These are phyloP conservation scores for Irpex rosettiformis DNA, from an alignment of 1,284 basidiomycete species.

Conservation along the genomic window DNA sequence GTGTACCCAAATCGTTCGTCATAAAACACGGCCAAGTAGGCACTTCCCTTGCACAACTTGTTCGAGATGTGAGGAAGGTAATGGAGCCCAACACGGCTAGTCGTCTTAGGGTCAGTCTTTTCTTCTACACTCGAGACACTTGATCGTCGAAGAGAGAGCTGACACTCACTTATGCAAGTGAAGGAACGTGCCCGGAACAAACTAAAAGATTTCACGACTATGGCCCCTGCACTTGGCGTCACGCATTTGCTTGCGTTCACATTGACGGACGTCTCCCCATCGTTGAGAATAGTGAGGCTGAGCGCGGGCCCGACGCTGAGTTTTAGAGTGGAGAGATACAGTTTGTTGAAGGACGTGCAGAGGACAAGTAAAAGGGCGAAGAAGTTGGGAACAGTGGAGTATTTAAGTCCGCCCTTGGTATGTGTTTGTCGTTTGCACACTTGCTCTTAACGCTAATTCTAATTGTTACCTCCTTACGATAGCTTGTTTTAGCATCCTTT, in stretches of 20 bases:
- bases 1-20: slow-evolving; percentile 76
- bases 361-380: slow-evolving; percentile 65
- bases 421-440: slow-evolving; percentile 28
- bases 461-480: slow-evolving; percentile 4
- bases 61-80: slow-evolving; percentile 89
- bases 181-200: slow-evolving; percentile 93
- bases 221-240: slow-evolving; percentile 90
- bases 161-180: slow-evolving; percentile 24
- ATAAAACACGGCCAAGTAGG: slow-evolving; percentile 96
- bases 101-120: slow-evolving; percentile 68
- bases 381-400: slow-evolving; percentile 76
- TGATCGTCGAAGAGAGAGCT: too few relatives aligned
- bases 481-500: slow-evolving; percentile 78
- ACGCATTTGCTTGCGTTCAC: slow-evolving; percentile 94
- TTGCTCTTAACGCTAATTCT: slow-evolving; percentile 1
- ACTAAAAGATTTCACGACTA: slow-evolving; percentile 90
- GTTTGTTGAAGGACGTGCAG: slow-evolving; percentile 81
- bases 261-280: slow-evolving; percentile 81
- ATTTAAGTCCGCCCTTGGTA: slow-evolving; percentile 82
- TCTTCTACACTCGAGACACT: not conserved
- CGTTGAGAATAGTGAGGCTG: slow-evolving; percentile 85
- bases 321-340: slow-evolving; percentile 92
- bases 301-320: slow-evolving; percentile 92
- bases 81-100: slow-evolving; percentile 99
- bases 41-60: slow-evolving; percentile 82